A percentile compares a stretch with the other conserved stretches of the same genome.
Evolutionary conservation across 305 asterid species (phyloP).

Genomic region (Fraxinus floribunda): DNA sequence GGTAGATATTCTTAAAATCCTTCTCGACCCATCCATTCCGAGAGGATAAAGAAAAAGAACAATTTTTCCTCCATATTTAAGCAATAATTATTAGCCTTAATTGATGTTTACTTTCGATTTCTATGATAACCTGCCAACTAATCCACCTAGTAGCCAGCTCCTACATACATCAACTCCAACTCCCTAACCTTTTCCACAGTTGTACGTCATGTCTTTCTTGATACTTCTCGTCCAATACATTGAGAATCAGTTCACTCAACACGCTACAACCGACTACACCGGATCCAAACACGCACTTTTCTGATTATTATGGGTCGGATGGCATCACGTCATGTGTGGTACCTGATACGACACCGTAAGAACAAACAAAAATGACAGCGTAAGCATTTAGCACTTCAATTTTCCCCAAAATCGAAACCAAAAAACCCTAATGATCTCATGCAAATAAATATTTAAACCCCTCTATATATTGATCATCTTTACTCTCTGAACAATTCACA

Average conservation of each 20-base stretch:
- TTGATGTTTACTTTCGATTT: background rate
- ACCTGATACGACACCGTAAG: slow-evolving; percentile 33
- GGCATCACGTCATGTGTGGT: slow-evolving; percentile 18
- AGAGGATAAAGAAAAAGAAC: background rate
- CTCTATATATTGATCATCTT: background rate
- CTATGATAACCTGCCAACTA: background rate
- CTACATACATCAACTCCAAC: background rate
- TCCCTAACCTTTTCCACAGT: background rate
- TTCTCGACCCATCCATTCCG: background rate
- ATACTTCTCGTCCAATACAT: background rate
- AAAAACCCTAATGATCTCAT: slow-evolving; percentile 24
- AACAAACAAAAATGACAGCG: slow-evolving; percentile 4
- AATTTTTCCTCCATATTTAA: background rate
- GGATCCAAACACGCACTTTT: background rate
- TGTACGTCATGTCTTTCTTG: slow-evolving; percentile 25
- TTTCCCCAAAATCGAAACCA: background rate
- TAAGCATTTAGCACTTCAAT: background rate
- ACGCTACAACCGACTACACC: background rate
- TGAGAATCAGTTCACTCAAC: background rate
- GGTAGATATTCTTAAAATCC: background rate
- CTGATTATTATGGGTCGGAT: background rate
- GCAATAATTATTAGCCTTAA: background rate
- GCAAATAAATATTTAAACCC: slow-evolving; percentile 14
- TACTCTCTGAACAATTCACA: background rate
- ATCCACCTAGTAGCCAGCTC: background rate